A percentile compares a stretch with the other conserved stretches of the same genome.
Conservation (phyloP, 768 basidiomycete species). For the Crucibulum laeve region DNA sequence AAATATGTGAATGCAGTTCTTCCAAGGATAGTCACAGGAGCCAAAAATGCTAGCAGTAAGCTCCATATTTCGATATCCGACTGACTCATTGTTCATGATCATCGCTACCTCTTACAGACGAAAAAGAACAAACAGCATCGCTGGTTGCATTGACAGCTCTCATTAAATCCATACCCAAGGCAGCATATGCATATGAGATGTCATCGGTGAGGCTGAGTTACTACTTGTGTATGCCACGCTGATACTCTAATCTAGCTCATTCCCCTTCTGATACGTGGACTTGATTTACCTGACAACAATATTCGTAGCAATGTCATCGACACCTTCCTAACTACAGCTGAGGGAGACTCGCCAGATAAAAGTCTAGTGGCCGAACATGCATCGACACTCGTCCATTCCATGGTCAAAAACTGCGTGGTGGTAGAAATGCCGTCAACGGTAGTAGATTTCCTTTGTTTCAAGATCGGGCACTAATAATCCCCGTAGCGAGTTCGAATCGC, state of each 20-base stretch:
- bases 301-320: slow-evolving; percentile 81
- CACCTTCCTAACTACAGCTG: slow-evolving; percentile 68
- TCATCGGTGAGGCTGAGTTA: slow-evolving; percentile 36
- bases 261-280: slow-evolving; percentile 81
- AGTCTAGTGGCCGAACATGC: slow-evolving; percentile 64
- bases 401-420: slow-evolving; percentile 62
- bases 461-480: not conserved
- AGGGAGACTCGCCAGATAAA: slow-evolving; percentile 46
- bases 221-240: too few relatives aligned
- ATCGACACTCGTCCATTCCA: slow-evolving; percentile 58
- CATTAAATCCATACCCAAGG: slow-evolving; percentile 74
- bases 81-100: not conserved
- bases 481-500: slow-evolving; percentile 68
- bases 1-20: slow-evolving; percentile 70
- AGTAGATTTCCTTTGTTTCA: slow-evolving; percentile 13
- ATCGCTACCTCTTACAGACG: slow-evolving; percentile 29
- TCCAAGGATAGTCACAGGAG: slow-evolving; percentile 69
- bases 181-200: slow-evolving; percentile 68
- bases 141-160: slow-evolving; percentile 82
- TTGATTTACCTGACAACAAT: slow-evolving; percentile 69
- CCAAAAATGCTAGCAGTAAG: slow-evolving; percentile 52
- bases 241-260: slow-evolving; percentile 56
- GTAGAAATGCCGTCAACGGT: slow-evolving; percentile 55
- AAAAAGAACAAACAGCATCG: slow-evolving; percentile 56
- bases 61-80: slow-evolving; percentile 1